phyloP scores from a whole-genome alignment of 2,329 filamentous ascomycete species.

The Rhinocladiella similis region DNA sequence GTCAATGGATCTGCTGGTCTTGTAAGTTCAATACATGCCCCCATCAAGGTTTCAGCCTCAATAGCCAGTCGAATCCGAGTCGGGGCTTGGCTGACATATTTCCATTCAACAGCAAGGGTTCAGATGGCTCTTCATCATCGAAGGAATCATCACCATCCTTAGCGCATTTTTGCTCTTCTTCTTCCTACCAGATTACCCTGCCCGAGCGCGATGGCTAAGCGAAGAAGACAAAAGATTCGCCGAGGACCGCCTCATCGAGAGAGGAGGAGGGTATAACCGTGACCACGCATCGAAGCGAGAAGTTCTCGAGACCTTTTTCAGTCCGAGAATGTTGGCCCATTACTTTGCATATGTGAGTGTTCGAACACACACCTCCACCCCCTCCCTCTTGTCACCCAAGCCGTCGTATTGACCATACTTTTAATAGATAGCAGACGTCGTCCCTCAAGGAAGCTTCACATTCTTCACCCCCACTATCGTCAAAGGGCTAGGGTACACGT shows the following conservation, averaged over 20 bases:
- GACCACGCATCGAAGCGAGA: conserved; percentile 22
- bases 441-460: conserved; percentile 26
- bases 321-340: conserved; percentile 26
- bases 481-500: conserved; percentile 24
- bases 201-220: conserved; percentile 45
- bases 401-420: no score
- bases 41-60: no score
- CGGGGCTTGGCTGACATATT: no score
- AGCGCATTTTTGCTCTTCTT: conserved; percentile 41
- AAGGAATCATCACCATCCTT: conserved; percentile 38
- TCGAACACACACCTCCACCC: not conserved
- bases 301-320: conserved; percentile 18
- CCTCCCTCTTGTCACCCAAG: no score
- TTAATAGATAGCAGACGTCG: conserved; percentile 25
- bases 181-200: conserved; percentile 45
- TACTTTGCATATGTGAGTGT: conserved; percentile 26
- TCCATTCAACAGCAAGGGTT: conserved; percentile 37
- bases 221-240: conserved; percentile 47
- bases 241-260: conserved; percentile 42
- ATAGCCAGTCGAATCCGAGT: no score
- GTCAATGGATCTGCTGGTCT: conserved; percentile 43
- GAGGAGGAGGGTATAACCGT: conserved; percentile 37
- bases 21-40: no score
- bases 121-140: conserved; percentile 37
- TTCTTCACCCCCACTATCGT: conserved; percentile 29